phyloP scores from a whole-genome alignment of 176 grass and related monocot species.

The Hsuehochloa calcarea region DNA sequence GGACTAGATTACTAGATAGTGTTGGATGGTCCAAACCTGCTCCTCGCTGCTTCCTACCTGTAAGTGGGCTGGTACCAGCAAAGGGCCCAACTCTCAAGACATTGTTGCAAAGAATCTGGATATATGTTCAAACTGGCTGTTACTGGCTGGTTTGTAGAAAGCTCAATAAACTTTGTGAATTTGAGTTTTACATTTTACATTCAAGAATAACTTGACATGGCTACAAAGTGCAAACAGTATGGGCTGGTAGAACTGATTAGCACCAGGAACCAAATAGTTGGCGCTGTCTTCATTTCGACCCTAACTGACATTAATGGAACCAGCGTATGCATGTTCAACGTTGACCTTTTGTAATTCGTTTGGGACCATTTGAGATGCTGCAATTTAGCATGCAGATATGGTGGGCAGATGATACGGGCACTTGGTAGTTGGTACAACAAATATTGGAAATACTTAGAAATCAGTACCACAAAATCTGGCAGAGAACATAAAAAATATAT shows the following conservation, averaged over 20 bases:
- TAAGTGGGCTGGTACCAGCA: not conserved
- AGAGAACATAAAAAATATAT: slow-evolving; percentile 21
- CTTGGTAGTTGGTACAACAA: not conserved
- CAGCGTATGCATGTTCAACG: not conserved
- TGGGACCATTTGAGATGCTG: slow-evolving; percentile 5
- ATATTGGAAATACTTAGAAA: slow-evolving; percentile 9
- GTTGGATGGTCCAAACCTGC: slow-evolving; percentile 1
- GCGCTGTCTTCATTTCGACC: not conserved
- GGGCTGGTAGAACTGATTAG: not conserved
- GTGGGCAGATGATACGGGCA: not conserved
- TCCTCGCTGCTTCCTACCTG: not conserved
- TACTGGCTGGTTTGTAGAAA: not conserved
- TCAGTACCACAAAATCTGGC: not conserved
- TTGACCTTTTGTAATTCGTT: not conserved
- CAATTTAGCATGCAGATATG: not conserved
- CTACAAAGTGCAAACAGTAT: not conserved
- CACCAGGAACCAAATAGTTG: not conserved
- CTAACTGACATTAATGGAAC: not conserved
- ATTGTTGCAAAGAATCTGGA: not conserved
- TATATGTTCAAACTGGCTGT: not conserved
- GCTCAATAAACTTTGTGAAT: not conserved
- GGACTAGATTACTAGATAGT: too few relatives aligned
- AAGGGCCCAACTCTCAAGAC: not conserved
- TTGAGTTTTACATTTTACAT: slow-evolving; percentile 5
- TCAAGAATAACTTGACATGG: not conserved